Evolutionary conservation across 805 yeast genomes (phyloP).

Genomic region (Kregervanrija pseudodelftensis): DNA sequence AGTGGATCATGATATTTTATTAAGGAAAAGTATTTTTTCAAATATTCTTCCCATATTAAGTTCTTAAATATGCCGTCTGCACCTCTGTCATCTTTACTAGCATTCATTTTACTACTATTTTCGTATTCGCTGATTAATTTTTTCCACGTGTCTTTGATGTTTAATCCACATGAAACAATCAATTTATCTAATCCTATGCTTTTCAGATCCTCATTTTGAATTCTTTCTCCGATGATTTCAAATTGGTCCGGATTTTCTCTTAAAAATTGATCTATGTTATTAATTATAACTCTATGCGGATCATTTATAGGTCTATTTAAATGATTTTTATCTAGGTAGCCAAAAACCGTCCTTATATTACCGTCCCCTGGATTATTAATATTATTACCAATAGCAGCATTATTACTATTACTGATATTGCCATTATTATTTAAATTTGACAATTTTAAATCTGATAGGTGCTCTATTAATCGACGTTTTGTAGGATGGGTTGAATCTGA

Average conservation of each 20-base stretch:
- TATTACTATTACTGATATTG: no score
- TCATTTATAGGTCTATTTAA: slow-evolving; percentile 4
- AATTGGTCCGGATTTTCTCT: slow-evolving; percentile 15
- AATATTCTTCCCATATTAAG: slow-evolving; percentile 12
- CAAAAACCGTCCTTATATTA: slow-evolving; percentile 4
- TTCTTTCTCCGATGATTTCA: slow-evolving; percentile 8
- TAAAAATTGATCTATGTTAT: slow-evolving; percentile 17
- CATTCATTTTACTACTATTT: not conserved
- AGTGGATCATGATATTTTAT: slow-evolving; percentile 13
- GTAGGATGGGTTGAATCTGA: slow-evolving; percentile 4
- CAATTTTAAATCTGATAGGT: not conserved
- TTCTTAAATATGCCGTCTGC: slow-evolving; percentile 5
- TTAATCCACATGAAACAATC: slow-evolving; percentile 9
- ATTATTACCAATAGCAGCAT: no score
- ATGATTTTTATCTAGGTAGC: slow-evolving; percentile 5
- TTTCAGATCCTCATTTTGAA: slow-evolving; percentile 7
- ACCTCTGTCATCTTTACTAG: not conserved
- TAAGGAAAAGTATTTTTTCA: slow-evolving; percentile 13
- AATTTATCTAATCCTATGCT: slow-evolving; percentile 8
- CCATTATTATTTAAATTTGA: no score
- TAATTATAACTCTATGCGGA: slow-evolving; percentile 12
- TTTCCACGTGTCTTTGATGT: slow-evolving; percentile 9
- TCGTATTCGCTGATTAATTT: slow-evolving; percentile 5
- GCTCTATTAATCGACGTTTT: slow-evolving; percentile 11
- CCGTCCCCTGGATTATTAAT: not conserved